phyloP scores from a whole-genome alignment of 1,284 basidiomycete species.

The Cutaneotrichosporon sp. region DNA sequence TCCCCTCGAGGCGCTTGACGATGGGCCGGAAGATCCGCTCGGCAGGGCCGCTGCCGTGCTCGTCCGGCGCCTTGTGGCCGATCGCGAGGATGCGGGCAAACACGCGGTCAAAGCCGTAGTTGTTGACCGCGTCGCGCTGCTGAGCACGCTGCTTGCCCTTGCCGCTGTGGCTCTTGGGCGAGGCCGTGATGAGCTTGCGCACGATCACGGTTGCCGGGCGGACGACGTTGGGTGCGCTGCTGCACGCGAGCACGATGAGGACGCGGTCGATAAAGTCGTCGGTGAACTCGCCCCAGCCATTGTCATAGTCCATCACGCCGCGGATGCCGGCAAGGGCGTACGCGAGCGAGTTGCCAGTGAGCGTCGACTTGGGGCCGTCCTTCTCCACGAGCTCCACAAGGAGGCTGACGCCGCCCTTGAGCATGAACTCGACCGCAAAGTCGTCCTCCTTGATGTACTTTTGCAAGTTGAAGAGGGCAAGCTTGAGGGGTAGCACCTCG shows the following conservation, averaged over 20 bases:
- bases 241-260: slow-evolving; percentile 75
- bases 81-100: slow-evolving; percentile 74
- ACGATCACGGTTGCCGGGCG: slow-evolving; percentile 77
- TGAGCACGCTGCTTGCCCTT: slow-evolving; percentile 28
- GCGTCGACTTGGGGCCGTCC: slow-evolving; percentile 54
- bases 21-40: slow-evolving; percentile 56
- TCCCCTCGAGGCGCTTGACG: slow-evolving; percentile 71
- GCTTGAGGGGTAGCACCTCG: slow-evolving; percentile 49
- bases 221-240: slow-evolving; percentile 82
- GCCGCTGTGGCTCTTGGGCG: slow-evolving; percentile 22
- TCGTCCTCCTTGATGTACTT: slow-evolving; percentile 87
- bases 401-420: slow-evolving; percentile 72
- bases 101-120: slow-evolving; percentile 79
- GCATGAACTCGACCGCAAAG: slow-evolving; percentile 77
- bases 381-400: slow-evolving; percentile 71
- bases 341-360: slow-evolving; percentile 77
- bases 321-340: slow-evolving; percentile 47
- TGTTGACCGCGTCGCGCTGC: slow-evolving; percentile 40
- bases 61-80: slow-evolving; percentile 61
- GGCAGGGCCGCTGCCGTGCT: slow-evolving; percentile 49
- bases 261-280: slow-evolving; percentile 54
- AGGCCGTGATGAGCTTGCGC: slow-evolving; percentile 46
- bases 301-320: slow-evolving; percentile 46
- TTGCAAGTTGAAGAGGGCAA: slow-evolving; percentile 67
- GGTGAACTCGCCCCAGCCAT: slow-evolving; percentile 41